Conservation (phyloP, 495 filamentous ascomycete species). For the Pseudomonodictys pantanalensis region DNA sequence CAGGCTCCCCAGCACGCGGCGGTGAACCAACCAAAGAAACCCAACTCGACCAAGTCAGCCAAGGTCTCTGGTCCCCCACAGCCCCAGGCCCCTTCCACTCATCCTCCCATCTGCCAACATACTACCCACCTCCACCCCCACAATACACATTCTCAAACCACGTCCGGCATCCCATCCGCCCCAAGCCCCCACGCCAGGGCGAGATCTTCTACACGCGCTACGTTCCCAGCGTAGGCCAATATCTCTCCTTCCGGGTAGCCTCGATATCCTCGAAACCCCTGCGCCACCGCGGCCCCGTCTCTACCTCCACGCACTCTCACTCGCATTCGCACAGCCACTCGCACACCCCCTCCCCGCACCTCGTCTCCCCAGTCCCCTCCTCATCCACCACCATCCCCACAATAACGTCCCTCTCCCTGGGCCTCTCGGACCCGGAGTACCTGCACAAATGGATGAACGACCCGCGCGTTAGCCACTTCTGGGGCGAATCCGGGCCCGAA, state of each 20-base stretch:
- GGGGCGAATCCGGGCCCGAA: slow-evolving; percentile 68
- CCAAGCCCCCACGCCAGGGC: slow-evolving; percentile 83
- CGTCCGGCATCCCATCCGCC: slow-evolving; percentile 80
- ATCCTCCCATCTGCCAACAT: slow-evolving; percentile 79
- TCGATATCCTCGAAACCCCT: slow-evolving; percentile 55
- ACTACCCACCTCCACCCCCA: slow-evolving; percentile 77
- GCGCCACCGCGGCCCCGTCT: slow-evolving; percentile 53
- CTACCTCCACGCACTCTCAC: no score
- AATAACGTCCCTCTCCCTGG: slow-evolving; percentile 37
- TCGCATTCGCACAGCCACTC: no score
- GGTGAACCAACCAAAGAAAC: slow-evolving; percentile 42
- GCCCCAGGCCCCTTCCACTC: slow-evolving; percentile 69
- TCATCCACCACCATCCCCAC: slow-evolving; percentile 41
- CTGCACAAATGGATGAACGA: slow-evolving; percentile 88
- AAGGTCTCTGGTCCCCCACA: slow-evolving; percentile 40
- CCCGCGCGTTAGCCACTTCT: slow-evolving; percentile 76
- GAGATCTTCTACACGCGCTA: slow-evolving; percentile 88
- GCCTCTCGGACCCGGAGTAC: slow-evolving; percentile 61
- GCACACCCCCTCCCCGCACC: slow-evolving; percentile 28
- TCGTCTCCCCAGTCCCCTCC: slow-evolving; percentile 30
- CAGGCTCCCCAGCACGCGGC: slow-evolving; percentile 55
- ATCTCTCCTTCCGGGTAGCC: slow-evolving; percentile 82
- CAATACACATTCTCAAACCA: slow-evolving; percentile 78
- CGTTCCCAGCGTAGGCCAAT: slow-evolving; percentile 76
- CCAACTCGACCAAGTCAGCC: slow-evolving; percentile 33